Evolutionary conservation across 306 rosid species (phyloP).

Genomic region (Fragaria nilgerrensis): DNA sequence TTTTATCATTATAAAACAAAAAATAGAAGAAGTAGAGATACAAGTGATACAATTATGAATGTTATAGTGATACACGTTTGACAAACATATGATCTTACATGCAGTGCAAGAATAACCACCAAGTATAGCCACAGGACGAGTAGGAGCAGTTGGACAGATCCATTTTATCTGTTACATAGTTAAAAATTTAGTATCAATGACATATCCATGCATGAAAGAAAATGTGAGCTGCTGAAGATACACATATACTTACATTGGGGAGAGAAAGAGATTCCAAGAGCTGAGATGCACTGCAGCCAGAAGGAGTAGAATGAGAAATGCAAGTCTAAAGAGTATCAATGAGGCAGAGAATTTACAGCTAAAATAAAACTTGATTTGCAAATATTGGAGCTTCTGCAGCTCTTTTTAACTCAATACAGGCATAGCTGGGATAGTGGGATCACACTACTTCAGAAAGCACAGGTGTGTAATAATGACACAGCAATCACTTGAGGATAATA

Average conservation of each 20-base stretch:
- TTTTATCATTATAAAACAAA: not conserved
- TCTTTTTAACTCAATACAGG: not conserved
- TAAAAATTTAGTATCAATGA: not conserved
- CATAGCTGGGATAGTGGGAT: not conserved
- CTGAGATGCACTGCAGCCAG: conserved; percentile 83
- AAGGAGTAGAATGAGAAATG: conserved; percentile 37
- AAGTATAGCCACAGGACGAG: conserved; percentile 82
- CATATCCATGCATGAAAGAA: not conserved
- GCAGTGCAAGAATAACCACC: conserved; percentile 99
- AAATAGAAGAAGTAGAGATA: not conserved
- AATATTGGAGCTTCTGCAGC: not conserved
- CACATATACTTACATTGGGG: conserved; percentile 63
- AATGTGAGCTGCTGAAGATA: conserved; percentile 21
- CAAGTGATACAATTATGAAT: not conserved
- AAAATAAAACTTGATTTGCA: not conserved
- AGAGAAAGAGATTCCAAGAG: conserved; percentile 85
- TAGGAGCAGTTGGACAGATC: conserved; percentile 99
- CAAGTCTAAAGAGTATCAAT: conserved; percentile 1
- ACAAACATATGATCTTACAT: conserved; percentile 44
- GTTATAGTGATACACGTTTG: not conserved
- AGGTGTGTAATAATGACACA: conserved; percentile 9
- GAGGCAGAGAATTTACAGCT: not conserved
- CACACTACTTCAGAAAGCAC: conserved; percentile 1
- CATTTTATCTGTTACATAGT: conserved; percentile 77
- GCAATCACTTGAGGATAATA: conserved; percentile 25